Base-by-base conservation (phyloP, 768 basidiomycete genomes). In the Boletus edulis region DNA sequence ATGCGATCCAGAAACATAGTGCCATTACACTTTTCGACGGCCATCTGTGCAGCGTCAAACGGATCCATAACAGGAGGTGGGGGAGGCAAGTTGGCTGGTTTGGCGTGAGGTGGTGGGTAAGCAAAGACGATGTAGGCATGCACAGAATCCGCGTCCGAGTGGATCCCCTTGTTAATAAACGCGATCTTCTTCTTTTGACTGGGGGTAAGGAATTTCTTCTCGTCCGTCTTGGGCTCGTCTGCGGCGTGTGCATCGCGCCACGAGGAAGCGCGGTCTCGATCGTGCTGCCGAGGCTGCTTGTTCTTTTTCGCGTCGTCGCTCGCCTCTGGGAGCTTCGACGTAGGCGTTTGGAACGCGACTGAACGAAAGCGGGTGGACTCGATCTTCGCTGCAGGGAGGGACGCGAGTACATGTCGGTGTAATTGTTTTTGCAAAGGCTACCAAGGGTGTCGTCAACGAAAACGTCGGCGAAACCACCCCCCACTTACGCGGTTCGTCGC, bases 351-450 rank as follows among this genome's bases (percentile, higher is more conserved):
- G 76, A 98, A 98, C 1, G 94, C 87, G 47, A 97, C 81, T 15
- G 94, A 97, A 49, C 96, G 91, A 78, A 96, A 97, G 41, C 96
- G 91, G 24, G 85, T 81, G 5, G 94, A 94, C 66, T 98, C 96
- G 59, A 97, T 87, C 75, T 89, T 92, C 49, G 91, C 84, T 0
- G 78, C 72, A 4, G 90, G 85, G 14, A 91, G 78, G 57, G 82
- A 79, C 1, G 86, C 73, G 22, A 93, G 76, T 57, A 98, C 79
- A 67, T 95, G 90, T 27, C 81, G 79, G 56, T 84, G 84, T 29
- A 98, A 75, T 59, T 85, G 82, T 67, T 93, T 94, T 60, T 84
- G 81, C 18, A 84, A 65, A 11, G 87, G 78, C 94, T 97, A 60
- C 39, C 40, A 49, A 49, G 52, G 24, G 31, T 14, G 39, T 56